These are phyloP conservation scores for Calvatia gigantea DNA, from an alignment of 768 basidiomycete genomes.

Conservation along the genomic window DNA sequence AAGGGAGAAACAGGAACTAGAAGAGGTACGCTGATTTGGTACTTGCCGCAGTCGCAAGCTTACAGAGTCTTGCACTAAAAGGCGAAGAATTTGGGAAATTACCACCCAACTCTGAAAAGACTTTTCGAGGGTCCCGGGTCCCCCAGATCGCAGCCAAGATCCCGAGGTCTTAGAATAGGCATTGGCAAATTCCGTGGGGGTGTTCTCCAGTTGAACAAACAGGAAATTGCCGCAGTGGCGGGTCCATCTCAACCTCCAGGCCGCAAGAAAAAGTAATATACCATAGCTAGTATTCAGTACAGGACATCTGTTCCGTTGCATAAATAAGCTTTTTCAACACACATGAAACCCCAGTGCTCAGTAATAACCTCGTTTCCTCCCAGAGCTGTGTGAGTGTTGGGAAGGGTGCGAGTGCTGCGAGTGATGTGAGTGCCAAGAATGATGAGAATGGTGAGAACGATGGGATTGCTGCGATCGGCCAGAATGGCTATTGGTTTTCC, in stretches of 20 bases:
- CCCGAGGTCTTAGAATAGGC: constrained; percentile 72
- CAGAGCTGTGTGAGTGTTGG: constrained; percentile 4
- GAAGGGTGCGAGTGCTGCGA: constrained; percentile 1
- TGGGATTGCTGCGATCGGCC: constrained; percentile 8
- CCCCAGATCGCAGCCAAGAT: constrained; percentile 41
- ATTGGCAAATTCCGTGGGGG: constrained; percentile 75
- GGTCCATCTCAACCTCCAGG: constrained; percentile 22
- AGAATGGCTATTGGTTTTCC: constrained; percentile 9
- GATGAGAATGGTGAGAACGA: constrained; percentile 4
- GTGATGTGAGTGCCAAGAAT: neutral
- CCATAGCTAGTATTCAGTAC: neutral
- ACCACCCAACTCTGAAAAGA: constrained; percentile 75
- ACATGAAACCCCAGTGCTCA: neutral
- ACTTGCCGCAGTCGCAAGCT: neutral
- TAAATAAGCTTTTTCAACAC: neutral
- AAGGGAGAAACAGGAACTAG: constrained; percentile 48
- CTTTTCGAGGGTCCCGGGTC: constrained; percentile 39
- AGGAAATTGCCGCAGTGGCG: constrained; percentile 48
- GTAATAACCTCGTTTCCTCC: constrained; percentile 1
- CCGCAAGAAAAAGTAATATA: constrained; percentile 15
- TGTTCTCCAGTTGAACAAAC: constrained; percentile 56
- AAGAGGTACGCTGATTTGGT: constrained; percentile 57
- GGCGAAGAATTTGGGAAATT: constrained; percentile 85
- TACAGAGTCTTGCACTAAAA: constrained; percentile 23
- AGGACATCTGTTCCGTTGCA: neutral